These are phyloP conservation scores for Conoideocrella luteorostrata DNA, from an alignment of 2,329 filamentous ascomycete species.

Conservation along the genomic window DNA sequence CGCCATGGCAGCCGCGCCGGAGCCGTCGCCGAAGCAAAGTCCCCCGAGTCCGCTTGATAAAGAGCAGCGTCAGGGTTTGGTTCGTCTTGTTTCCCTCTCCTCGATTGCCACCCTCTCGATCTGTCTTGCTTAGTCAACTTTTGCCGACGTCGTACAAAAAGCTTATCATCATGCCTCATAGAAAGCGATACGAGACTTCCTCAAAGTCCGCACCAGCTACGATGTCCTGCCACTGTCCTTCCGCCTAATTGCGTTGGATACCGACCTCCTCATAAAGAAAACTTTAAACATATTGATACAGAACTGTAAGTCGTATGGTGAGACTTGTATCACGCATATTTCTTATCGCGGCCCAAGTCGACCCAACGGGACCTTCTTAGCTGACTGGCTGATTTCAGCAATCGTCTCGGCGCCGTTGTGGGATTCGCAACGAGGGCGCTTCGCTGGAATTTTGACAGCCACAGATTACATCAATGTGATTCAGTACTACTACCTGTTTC, in stretches of 20 bases:
- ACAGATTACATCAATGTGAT: conserved; percentile 99
- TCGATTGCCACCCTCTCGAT: background rate
- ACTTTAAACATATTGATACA: conserved; percentile 92
- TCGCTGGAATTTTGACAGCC: conserved; percentile 88
- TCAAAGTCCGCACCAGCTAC: conserved; percentile 94
- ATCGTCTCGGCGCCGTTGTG: conserved; percentile 97
- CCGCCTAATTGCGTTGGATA: conserved; percentile 92
- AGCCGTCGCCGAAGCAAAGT: conserved; percentile 13
- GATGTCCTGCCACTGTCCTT: conserved; percentile 96
- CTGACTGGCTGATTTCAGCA: conserved; percentile 43
- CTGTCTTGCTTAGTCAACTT: background rate
- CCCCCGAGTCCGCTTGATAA: conserved; percentile 58
- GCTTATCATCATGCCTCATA: conserved; percentile 34
- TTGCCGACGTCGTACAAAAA: conserved; percentile 1
- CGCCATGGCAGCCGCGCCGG: conserved; percentile 26
- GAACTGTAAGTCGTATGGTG: conserved; percentile 59
- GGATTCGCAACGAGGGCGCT: conserved; percentile 89
- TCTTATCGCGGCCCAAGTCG: no score
- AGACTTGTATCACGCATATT: no score
- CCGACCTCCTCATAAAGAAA: conserved; percentile 91
- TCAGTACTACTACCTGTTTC: conserved; percentile 98
- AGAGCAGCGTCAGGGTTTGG: conserved; percentile 73
- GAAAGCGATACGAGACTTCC: conserved; percentile 90
- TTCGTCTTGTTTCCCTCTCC: conserved; percentile 24
- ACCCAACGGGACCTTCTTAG: background rate